These are phyloP conservation scores for Lentinula aciculospora DNA, from an alignment of 768 basidiomycete genomes.

Conservation along the genomic window DNA sequence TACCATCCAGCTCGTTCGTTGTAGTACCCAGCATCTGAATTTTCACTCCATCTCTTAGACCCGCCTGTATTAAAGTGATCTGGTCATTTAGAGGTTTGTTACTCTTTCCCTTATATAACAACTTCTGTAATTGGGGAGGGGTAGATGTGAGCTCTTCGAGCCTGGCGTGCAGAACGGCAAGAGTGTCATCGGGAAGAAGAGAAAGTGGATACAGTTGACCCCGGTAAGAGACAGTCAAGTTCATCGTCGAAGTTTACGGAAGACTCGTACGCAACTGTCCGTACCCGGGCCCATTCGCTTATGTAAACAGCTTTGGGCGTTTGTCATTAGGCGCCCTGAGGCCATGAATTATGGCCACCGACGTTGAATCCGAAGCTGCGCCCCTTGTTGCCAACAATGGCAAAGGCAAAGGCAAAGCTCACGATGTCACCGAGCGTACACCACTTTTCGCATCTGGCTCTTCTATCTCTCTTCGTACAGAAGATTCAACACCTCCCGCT, in stretches of 20 bases:
- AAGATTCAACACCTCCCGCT: conserved; percentile 10
- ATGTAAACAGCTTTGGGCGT: no score
- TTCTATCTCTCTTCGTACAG: background rate
- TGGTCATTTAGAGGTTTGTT: conserved; percentile 23
- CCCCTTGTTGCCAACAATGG: background rate
- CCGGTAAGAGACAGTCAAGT: conserved; percentile 36
- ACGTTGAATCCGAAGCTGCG: background rate
- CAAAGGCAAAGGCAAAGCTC: conserved; percentile 7
- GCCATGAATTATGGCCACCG: background rate
- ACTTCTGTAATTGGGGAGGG: conserved; percentile 61
- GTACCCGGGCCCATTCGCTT: no score
- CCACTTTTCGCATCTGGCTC: conserved; percentile 1
- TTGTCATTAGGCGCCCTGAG: no score
- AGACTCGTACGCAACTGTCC: no score
- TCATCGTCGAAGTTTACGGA: background rate
- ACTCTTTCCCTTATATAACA: conserved; percentile 68
- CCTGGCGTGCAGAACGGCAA: conserved; percentile 43
- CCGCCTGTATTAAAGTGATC: conserved; percentile 31
- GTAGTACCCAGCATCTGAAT: conserved; percentile 71
- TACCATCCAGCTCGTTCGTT: conserved; percentile 43
- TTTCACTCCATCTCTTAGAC: conserved; percentile 61
- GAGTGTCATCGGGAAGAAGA: conserved; percentile 41
- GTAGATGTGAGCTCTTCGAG: conserved; percentile 64
- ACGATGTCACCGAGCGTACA: conserved; percentile 1
- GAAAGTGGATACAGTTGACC: conserved; percentile 43